Percentiles rank a stretch among this genome's conserved stretches.
phyloP scores from a whole-genome alignment of 176 grass and related monocot species.

The Otatea glauca region DNA sequence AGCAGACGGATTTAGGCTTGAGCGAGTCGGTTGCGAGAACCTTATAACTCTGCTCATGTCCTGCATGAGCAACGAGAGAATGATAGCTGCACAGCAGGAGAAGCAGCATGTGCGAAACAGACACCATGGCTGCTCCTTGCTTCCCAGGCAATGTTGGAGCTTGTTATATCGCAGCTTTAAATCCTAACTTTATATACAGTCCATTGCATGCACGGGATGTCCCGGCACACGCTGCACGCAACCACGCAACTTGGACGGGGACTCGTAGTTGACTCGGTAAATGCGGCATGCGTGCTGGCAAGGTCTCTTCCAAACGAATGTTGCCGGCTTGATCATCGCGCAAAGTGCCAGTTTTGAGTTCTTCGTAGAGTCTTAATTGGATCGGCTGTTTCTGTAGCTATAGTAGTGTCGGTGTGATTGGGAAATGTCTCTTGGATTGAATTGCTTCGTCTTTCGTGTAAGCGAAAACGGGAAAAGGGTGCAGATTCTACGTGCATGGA shows the following conservation, averaged over 20 bases:
- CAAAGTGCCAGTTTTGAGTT: constrained; percentile 18
- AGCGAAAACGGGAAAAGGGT: no score
- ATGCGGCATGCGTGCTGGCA: background rate
- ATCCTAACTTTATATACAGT: constrained; percentile 19
- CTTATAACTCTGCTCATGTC: constrained; percentile 2
- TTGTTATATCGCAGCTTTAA: background rate
- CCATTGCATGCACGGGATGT: constrained; percentile 1
- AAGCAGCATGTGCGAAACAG: constrained; percentile 18
- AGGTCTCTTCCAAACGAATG: background rate
- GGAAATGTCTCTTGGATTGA: background rate
- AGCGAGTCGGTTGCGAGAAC: background rate
- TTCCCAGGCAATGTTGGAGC: background rate
- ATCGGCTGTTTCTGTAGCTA: background rate
- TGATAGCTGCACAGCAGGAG: constrained; percentile 31
- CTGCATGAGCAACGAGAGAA: constrained; percentile 6
- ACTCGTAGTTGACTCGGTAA: constrained; percentile 26
- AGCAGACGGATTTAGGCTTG: constrained; percentile 31
- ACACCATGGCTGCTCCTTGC: constrained; percentile 36
- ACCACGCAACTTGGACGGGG: background rate
- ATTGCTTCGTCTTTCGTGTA: no score
- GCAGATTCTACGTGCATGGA: background rate
- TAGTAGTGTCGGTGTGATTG: background rate
- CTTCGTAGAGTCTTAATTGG: background rate
- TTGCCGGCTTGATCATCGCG: constrained; percentile 4
- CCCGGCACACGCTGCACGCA: background rate